Evolutionary conservation across 2,329 filamentous ascomycete species (phyloP).

Genomic region (Lizonia empirigonia): DNA sequence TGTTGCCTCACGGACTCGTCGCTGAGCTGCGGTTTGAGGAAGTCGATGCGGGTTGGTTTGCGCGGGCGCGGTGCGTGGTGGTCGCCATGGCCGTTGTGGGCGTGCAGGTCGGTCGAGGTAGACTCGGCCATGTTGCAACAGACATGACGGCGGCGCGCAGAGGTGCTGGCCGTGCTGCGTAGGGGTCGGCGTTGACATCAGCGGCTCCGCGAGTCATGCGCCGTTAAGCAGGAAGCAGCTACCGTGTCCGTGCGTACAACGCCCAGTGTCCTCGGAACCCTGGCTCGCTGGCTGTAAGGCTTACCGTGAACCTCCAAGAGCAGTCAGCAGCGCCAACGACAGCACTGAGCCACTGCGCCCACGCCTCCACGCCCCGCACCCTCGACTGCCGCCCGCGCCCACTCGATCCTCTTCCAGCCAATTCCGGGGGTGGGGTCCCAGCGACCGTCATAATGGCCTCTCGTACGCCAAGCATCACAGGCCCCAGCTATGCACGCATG

Average conservation of each 20-base stretch:
- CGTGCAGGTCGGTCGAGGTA: constrained; percentile 33
- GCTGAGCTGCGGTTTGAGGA: constrained; percentile 43
- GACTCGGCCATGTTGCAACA: constrained; percentile 41
- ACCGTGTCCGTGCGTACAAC: too few relatives aligned
- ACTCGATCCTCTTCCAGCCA: constrained; percentile 20
- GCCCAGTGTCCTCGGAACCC: constrained; percentile 23
- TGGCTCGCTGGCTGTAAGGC: constrained; percentile 29
- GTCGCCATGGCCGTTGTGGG: constrained; percentile 33
- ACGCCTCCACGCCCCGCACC: constrained; percentile 3
- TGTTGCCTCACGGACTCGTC: constrained; percentile 36
- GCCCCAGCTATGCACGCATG: constrained; percentile 29
- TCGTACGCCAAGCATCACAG: constrained; percentile 53
- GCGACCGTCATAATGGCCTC: constrained; percentile 62
- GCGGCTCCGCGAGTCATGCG: constrained; percentile 18
- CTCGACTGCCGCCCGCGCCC: constrained; percentile 1
- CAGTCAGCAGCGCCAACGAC: constrained; percentile 21
- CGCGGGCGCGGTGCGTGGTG: constrained; percentile 44
- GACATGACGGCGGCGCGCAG: too few relatives aligned
- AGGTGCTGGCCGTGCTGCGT: too few relatives aligned
- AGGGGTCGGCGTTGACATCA: constrained; percentile 12
- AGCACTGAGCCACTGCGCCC: not conserved
- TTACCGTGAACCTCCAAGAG: constrained; percentile 26
- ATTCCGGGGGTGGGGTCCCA: constrained; percentile 54
- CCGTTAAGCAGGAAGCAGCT: constrained; percentile 7
- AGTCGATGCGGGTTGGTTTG: constrained; percentile 42